Conservation (phyloP, 2,329 filamentous ascomycete genomes). For the Pestalotiopsis sp. region DNA sequence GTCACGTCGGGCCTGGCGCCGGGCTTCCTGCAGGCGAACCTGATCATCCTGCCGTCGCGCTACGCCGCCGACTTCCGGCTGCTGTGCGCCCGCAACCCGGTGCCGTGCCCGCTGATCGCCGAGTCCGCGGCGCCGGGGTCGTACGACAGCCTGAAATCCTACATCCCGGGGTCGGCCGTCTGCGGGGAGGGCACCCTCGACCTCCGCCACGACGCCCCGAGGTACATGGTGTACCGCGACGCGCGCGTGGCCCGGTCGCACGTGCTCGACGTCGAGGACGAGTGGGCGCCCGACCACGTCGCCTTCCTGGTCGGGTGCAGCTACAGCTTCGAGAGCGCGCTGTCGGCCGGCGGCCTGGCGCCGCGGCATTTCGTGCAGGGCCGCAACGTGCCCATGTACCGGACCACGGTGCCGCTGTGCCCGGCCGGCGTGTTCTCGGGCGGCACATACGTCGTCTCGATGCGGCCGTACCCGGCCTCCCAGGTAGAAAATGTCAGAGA, state of each 20-base stretch:
- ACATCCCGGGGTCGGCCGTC: slow-evolving; percentile 24
- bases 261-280: slow-evolving; percentile 43
- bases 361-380: slow-evolving; percentile 51
- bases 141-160: slow-evolving; percentile 39
- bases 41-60: slow-evolving; percentile 59
- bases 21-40: slow-evolving; percentile 62
- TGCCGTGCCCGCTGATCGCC: slow-evolving; percentile 63
- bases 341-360: slow-evolving; percentile 50
- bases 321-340: slow-evolving; percentile 64
- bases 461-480: slow-evolving; percentile 57
- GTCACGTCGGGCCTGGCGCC: slow-evolving; percentile 59
- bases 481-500: slow-evolving; percentile 55
- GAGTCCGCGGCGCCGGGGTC: slow-evolving; percentile 49
- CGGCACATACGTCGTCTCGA: slow-evolving; percentile 62
- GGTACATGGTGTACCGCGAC: slow-evolving; percentile 60
- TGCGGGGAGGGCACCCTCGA: slow-evolving; percentile 44
- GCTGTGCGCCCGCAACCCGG: slow-evolving; percentile 63
- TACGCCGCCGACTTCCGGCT: slow-evolving; percentile 61
- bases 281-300: slow-evolving; percentile 62
- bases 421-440: slow-evolving; percentile 61
- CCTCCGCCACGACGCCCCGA: slow-evolving; percentile 59
- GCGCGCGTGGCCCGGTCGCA: slow-evolving; percentile 41
- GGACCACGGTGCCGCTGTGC: slow-evolving; percentile 56
- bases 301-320: slow-evolving; percentile 67
- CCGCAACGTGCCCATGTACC: slow-evolving; percentile 64